Evolutionary conservation across 352 stramenopile species (phyloP).

Genomic region (Globisporangium paddicum): DNA sequence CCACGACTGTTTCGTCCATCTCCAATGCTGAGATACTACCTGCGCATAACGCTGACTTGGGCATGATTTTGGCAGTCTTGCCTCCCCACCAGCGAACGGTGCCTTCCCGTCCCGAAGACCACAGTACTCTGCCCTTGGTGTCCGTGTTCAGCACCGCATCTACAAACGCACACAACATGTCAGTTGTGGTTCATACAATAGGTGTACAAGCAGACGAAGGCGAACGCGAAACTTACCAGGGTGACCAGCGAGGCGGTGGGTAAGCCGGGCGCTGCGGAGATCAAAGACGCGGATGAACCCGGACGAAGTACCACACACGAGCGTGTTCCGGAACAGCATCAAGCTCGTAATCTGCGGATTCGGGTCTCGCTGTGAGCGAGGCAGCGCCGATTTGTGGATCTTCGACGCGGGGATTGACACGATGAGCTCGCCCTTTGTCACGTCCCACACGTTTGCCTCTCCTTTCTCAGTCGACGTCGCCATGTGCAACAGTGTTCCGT

Average conservation of each 20-base stretch:
- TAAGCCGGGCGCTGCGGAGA: slow-evolving; percentile 69
- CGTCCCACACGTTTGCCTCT: slow-evolving; percentile 85
- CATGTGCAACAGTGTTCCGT: slow-evolving; percentile 74
- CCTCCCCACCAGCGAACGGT: slow-evolving; percentile 86
- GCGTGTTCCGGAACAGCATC: slow-evolving; percentile 84
- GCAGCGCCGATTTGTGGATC: slow-evolving; percentile 81
- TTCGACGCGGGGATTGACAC: slow-evolving; percentile 72
- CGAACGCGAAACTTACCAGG: slow-evolving; percentile 44
- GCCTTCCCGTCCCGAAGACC: slow-evolving; percentile 78
- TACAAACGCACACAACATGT: slow-evolving; percentile 18
- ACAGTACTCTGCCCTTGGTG: slow-evolving; percentile 82
- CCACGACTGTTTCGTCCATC: slow-evolving; percentile 87
- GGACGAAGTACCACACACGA: slow-evolving; percentile 83
- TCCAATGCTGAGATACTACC: slow-evolving; percentile 74
- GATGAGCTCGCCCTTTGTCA: slow-evolving; percentile 80
- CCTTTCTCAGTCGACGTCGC: slow-evolving; percentile 84
- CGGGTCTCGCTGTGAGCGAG: slow-evolving; percentile 52
- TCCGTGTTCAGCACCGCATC: slow-evolving; percentile 79
- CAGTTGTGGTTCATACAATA: not conserved
- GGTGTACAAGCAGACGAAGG: not conserved
- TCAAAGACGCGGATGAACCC: slow-evolving; percentile 88
- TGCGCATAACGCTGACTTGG: slow-evolving; percentile 76
- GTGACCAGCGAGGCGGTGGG: slow-evolving; percentile 77
- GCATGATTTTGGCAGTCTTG: slow-evolving; percentile 83
- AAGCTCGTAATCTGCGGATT: slow-evolving; percentile 82